These are phyloP conservation scores for Trametes sanguinea DNA, from an alignment of 768 basidiomycete genomes.

Conservation along the genomic window DNA sequence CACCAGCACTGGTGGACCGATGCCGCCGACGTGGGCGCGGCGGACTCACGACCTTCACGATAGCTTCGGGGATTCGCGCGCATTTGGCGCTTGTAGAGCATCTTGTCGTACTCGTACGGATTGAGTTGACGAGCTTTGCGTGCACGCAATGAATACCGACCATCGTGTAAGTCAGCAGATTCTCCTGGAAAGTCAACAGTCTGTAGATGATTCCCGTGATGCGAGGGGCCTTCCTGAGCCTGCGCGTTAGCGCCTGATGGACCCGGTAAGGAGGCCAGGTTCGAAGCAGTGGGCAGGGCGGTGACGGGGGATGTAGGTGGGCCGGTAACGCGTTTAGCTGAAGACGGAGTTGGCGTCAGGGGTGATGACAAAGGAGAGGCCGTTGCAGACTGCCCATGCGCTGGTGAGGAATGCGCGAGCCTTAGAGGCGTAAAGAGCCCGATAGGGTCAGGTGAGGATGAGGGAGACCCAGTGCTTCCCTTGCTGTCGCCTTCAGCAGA, in stretches of 20 bases:
- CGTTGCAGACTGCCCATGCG: too few species aligned
- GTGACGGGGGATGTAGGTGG: background rate
- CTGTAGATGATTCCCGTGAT: background rate
- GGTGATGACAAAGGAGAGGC: constrained; percentile 11
- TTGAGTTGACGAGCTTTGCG: constrained; percentile 58
- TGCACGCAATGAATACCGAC: constrained; percentile 55
- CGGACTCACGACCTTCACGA: constrained; percentile 52
- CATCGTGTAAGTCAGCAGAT: constrained; percentile 5
- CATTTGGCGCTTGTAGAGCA: constrained; percentile 53
- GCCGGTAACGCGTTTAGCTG: background rate
- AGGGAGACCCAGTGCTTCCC: background rate
- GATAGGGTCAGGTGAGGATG: constrained; percentile 20
- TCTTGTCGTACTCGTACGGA: constrained; percentile 61
- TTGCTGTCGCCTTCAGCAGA: background rate
- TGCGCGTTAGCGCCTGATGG: background rate
- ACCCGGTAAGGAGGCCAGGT: background rate
- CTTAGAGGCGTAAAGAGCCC: constrained; percentile 18
- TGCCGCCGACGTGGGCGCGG: constrained; percentile 23
- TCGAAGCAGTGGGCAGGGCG: background rate
- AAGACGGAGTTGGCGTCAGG: constrained; percentile 13
- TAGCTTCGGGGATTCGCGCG: constrained; percentile 65
- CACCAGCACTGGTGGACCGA: constrained; percentile 6
- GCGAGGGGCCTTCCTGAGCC: background rate
- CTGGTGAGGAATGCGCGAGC: background rate
- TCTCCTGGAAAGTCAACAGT: background rate